Conservation (phyloP, 495 filamentous ascomycete genomes). For the Hypoxylon lenormandii region DNA sequence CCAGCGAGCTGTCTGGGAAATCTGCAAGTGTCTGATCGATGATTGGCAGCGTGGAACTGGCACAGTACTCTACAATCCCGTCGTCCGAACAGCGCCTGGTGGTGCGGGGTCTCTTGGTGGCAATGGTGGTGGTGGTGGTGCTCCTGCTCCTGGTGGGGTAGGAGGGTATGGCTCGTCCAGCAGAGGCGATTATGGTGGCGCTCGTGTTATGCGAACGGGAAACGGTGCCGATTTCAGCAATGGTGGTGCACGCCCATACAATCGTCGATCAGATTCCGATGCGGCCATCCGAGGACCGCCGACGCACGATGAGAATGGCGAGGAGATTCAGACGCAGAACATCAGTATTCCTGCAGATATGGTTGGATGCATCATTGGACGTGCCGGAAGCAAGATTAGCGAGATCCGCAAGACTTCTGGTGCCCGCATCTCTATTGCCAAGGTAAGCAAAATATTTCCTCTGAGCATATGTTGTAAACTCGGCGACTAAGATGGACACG, state of each 20-base stretch:
- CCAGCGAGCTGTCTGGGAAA: constrained; percentile 96
- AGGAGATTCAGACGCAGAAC: constrained; percentile 98
- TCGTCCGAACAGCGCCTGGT: constrained; percentile 80
- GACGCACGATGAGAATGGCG: constrained; percentile 91
- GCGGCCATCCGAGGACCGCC: constrained; percentile 76
- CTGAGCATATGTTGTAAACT: neutral
- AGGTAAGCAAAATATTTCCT: constrained; percentile 59
- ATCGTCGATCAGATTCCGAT: constrained; percentile 85
- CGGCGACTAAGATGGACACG: constrained; percentile 25
- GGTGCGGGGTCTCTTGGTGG: constrained; percentile 60
- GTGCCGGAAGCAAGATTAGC: constrained; percentile 92
- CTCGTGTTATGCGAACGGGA: constrained; percentile 90
- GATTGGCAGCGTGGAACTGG: constrained; percentile 97
- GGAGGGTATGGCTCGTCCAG: constrained; percentile 48
- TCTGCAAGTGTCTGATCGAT: constrained; percentile 97
- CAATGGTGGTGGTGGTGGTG: too few relatives aligned
- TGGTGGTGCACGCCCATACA: constrained; percentile 69
- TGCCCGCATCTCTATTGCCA: constrained; percentile 96
- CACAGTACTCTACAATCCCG: constrained; percentile 96
- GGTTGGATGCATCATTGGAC: constrained; percentile 99
- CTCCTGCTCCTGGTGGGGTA: constrained; percentile 55
- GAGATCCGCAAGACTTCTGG: constrained; percentile 97
- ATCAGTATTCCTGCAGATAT: constrained; percentile 99
- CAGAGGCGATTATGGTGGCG: constrained; percentile 66
- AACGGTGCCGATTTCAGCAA: constrained; percentile 99